Evolutionary conservation across 1,139 yeast species (phyloP).

Genomic region (Debaryomyces udenii): DNA sequence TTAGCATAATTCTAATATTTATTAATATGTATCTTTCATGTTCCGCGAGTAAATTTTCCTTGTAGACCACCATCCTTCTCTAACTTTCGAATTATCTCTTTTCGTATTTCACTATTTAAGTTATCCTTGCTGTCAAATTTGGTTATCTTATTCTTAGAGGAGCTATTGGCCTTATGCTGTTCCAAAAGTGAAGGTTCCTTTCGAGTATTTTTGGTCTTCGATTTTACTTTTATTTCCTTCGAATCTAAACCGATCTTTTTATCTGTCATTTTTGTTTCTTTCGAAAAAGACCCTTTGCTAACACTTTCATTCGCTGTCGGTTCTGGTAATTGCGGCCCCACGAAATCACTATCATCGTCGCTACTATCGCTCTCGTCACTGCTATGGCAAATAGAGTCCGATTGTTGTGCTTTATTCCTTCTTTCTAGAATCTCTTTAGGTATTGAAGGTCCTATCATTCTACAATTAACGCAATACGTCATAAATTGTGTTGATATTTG

Average conservation of each 20-base stretch:
- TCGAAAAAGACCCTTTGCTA: not conserved
- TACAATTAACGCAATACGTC: no score
- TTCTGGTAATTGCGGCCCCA: constrained; percentile 13
- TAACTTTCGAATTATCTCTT: constrained; percentile 18
- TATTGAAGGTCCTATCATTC: constrained; percentile 16
- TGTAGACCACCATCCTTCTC: constrained; percentile 17
- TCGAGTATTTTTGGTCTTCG: not conserved
- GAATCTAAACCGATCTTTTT: not conserved
- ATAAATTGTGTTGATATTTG: no score
- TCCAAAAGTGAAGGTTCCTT: constrained; percentile 15
- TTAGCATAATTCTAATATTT: constrained; percentile 5
- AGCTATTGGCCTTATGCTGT: constrained; percentile 16
- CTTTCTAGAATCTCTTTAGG: constrained; percentile 11
- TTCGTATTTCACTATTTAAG: constrained; percentile 19
- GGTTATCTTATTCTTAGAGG: constrained; percentile 12
- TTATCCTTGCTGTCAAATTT: constrained; percentile 17
- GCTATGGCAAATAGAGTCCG: constrained; percentile 7
- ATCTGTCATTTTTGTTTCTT: not conserved
- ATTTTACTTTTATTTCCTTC: not conserved
- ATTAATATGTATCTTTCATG: not conserved
- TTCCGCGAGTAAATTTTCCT: constrained; percentile 16
- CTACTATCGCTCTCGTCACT: constrained; percentile 11
- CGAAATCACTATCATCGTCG: constrained; percentile 13
- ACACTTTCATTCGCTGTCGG: not conserved
- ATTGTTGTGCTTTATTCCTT: constrained; percentile 1